Evolutionary conservation across 306 rosid genomes (phyloP), one percentile per base, ranked within the genome.

Genomic region (Malus fusca): DNA sequence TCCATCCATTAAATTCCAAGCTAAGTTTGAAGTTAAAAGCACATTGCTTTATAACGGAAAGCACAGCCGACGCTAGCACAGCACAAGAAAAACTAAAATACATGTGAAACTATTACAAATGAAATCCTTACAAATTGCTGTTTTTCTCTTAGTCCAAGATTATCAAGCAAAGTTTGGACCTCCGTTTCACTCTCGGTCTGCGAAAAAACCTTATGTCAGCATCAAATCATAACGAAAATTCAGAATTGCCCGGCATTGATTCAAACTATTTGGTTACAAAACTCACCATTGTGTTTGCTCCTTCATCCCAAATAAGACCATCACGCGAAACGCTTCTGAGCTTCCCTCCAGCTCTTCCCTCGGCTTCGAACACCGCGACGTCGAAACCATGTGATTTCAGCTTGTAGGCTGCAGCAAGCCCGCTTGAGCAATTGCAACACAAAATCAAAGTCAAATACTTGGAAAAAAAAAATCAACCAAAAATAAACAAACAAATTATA

Each of bases 371-470:
- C 68, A 95, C 91, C 33, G 88, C 78, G 74, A 95, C 97, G 26
- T 85, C 75, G 63, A 89, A 82, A 59, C 99, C 99, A 65, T 79
- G 86, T 71, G 97, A 90, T 81, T 95, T 90, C 88, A 95, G 77
- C 76, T 88, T 95, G 89, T 90, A 95, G 44, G 97, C 99, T 0
- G 99, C 96, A 75, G 96, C 96, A 66, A 95, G 96, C 80, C 99
- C 97, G 78, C 99, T 92, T 55, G 72, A 77, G 8, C 53, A 72
- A 85, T 74, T 76, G 71, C 4, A 63, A 75, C 26, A 66, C 21
- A 55, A 46, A 66, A 11, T 73, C 82, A 74, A 6, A 22, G 37
- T 52, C 61, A 74, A 73, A 61, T 35, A 33, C 18, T 9, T 0
- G 28, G 75, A 56, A 51, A 51, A 4, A 51, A 51, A 51, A 15